Conservation (phyloP, 768 basidiomycete genomes). For the Kwoniella shandongensis region DNA sequence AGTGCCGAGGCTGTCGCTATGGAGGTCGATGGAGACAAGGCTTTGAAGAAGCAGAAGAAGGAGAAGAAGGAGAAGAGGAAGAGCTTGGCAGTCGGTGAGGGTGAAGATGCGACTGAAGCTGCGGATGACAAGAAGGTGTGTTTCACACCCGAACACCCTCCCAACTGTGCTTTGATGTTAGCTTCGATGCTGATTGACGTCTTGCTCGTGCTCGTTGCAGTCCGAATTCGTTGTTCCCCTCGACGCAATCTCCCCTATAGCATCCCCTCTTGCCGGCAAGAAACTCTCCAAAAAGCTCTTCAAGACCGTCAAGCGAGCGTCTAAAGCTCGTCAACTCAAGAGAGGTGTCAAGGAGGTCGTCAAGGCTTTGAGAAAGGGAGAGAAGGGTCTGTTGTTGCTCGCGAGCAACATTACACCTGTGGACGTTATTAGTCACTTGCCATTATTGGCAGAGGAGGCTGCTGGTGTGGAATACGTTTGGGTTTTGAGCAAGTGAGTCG, state of each 20-base stretch:
- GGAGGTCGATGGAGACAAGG: slow-evolving; percentile 49
- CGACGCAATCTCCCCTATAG: slow-evolving; percentile 89
- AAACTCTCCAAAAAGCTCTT: slow-evolving; percentile 92
- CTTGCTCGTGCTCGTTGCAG: neutral
- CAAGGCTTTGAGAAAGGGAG: slow-evolving; percentile 94
- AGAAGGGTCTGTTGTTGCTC: slow-evolving; percentile 88
- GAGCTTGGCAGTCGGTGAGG: slow-evolving; percentile 33
- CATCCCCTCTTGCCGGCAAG: slow-evolving; percentile 86
- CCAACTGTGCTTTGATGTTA: neutral
- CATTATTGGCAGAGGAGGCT: slow-evolving; percentile 90
- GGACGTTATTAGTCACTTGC: slow-evolving; percentile 97
- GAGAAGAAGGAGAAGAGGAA: slow-evolving; percentile 54
- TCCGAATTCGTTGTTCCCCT: slow-evolving; percentile 61
- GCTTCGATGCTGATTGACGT: neutral
- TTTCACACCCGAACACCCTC: neutral
- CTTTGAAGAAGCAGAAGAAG: slow-evolving; percentile 56
- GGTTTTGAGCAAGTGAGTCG: slow-evolving; percentile 53
- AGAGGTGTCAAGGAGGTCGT: slow-evolving; percentile 98
- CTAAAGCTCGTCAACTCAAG: slow-evolving; percentile 91
- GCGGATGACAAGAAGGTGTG: slow-evolving; percentile 58
- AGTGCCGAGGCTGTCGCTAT: slow-evolving; percentile 49
- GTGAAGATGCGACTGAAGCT: slow-evolving; percentile 18
- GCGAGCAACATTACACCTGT: slow-evolving; percentile 97
- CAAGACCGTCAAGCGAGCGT: slow-evolving; percentile 92
- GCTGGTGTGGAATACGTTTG: slow-evolving; percentile 54